Percentiles rank a stretch among this genome's conserved stretches.
Evolutionary conservation across 768 basidiomycete species (phyloP).

Genomic region (Hebeloma cylindrosporum): DNA sequence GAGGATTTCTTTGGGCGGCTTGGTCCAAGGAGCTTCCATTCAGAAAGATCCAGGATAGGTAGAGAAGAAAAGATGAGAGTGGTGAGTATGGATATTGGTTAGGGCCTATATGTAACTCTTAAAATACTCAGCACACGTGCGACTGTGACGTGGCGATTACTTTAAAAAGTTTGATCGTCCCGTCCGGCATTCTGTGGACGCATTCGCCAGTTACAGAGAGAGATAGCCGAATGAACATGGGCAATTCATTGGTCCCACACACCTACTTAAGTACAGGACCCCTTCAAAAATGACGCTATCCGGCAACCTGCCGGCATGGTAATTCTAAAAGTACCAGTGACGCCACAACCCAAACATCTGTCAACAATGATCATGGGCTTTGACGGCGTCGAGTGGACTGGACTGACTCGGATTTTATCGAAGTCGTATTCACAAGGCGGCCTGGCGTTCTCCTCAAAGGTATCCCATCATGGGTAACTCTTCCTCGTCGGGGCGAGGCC

Average conservation of each 20-base stretch:
- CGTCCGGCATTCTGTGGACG: constrained; percentile 16
- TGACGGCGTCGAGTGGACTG: constrained; percentile 13
- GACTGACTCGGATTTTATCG: constrained; percentile 28
- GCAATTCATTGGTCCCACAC: too few species aligned
- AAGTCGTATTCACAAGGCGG: constrained; percentile 14
- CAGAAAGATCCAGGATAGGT: constrained; percentile 22
- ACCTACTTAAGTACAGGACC: too few species aligned
- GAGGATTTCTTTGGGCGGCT: constrained; percentile 64
- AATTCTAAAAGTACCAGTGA: neutral
- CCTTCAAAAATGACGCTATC: constrained; percentile 37
- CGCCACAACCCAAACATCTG: constrained; percentile 42
- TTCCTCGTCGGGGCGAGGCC: constrained; percentile 67
- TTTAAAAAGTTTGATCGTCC: constrained; percentile 12
- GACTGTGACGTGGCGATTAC: constrained; percentile 42
- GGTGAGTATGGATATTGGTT: too few species aligned
- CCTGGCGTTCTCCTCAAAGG: constrained; percentile 16
- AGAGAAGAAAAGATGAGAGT: constrained; percentile 17
- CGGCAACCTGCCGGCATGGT: too few species aligned
- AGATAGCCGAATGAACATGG: too few species aligned
- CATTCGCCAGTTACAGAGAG: too few species aligned
- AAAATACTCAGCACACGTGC: constrained; percentile 36
- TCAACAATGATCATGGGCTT: constrained; percentile 35
- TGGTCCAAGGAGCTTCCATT: constrained; percentile 82
- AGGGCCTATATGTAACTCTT: constrained; percentile 6
- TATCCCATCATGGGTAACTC: constrained; percentile 81